Evolutionary conservation across 352 stramenopile genomes (phyloP).

Genomic region (Plasmopara viticola): DNA sequence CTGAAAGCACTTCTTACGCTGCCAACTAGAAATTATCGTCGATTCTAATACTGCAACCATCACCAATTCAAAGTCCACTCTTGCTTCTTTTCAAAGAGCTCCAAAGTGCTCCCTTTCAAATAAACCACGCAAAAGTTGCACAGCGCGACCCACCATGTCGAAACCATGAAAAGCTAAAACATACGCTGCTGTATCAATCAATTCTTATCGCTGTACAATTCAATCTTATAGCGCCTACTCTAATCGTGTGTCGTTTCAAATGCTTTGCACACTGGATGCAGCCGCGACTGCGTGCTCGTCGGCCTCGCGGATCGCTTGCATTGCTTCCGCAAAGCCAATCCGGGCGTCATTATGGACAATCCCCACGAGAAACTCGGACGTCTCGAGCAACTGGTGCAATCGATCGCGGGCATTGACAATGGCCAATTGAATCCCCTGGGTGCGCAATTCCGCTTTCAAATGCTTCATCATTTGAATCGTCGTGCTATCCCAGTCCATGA

Average conservation of each 20-base stretch:
- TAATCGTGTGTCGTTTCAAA: slow-evolving; percentile 6
- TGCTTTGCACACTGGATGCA: slow-evolving; percentile 16
- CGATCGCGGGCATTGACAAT: slow-evolving; percentile 72
- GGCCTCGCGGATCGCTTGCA: slow-evolving; percentile 47
- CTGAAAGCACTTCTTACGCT: no score
- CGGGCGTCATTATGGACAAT: slow-evolving; percentile 54
- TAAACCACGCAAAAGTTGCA: no score
- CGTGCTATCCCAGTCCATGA: slow-evolving; percentile 82
- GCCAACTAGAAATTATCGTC: no score
- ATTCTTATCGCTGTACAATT: no score
- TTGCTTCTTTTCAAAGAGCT: no score
- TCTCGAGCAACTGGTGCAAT: slow-evolving; percentile 54
- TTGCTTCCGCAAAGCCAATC: slow-evolving; percentile 60
- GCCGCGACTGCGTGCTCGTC: slow-evolving; percentile 15
- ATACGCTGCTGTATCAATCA: no score
- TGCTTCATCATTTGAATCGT: slow-evolving; percentile 86
- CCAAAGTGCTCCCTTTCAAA: no score
- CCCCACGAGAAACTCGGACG: slow-evolving; percentile 56
- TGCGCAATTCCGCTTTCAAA: slow-evolving; percentile 49
- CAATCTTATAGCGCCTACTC: no score
- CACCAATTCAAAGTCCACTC: no score
- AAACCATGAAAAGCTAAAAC: no score
- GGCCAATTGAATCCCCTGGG: slow-evolving; percentile 56
- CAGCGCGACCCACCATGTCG: no score
- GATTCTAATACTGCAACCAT: no score